These are phyloP conservation scores for Noccaea bulbosa DNA, from an alignment of 345 rosid genomes.

Conservation along the genomic window DNA sequence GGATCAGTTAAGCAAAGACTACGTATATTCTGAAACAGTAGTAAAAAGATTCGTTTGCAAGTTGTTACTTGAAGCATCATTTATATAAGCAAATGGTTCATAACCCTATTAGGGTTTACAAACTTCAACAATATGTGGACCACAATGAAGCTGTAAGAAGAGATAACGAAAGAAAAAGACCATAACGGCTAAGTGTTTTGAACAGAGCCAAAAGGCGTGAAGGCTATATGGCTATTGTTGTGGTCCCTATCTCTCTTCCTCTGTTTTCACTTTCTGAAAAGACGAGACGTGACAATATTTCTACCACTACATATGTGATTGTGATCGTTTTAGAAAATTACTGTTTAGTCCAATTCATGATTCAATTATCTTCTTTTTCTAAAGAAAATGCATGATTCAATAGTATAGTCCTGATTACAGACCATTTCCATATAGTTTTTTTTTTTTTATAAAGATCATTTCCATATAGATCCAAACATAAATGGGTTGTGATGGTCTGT, in stretches of 20 bases:
- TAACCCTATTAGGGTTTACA: slow-evolving; percentile 22
- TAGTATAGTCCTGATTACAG: slow-evolving; percentile 16
- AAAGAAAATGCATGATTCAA: not conserved
- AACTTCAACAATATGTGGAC: slow-evolving; percentile 31
- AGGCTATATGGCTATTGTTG: not conserved
- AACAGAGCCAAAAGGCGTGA: slow-evolving; percentile 57
- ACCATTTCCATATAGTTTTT: slow-evolving; percentile 20
- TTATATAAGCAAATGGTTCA: not conserved
- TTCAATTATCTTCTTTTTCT: not conserved
- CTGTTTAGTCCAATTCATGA: not conserved
- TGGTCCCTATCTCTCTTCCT: slow-evolving; percentile 26
- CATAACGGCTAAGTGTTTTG: slow-evolving; percentile 35
- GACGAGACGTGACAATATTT: slow-evolving; percentile 38
- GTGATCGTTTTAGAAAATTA: slow-evolving; percentile 1
- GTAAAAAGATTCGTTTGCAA: not conserved
- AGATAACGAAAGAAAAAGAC: slow-evolving; percentile 19
- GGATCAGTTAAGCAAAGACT: not conserved
- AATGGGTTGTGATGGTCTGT: slow-evolving; percentile 17
- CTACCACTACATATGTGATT: not conserved
- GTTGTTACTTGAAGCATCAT: too few relatives aligned
- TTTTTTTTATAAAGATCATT: slow-evolving; percentile 5
- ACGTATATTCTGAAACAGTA: not conserved
- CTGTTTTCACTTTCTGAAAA: slow-evolving; percentile 37
- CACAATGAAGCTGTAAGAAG: slow-evolving; percentile 5
- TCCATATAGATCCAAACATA: slow-evolving; percentile 28